Base-by-base conservation (phyloP, 345 rosid genomes). In the Firmiana major region DNA sequence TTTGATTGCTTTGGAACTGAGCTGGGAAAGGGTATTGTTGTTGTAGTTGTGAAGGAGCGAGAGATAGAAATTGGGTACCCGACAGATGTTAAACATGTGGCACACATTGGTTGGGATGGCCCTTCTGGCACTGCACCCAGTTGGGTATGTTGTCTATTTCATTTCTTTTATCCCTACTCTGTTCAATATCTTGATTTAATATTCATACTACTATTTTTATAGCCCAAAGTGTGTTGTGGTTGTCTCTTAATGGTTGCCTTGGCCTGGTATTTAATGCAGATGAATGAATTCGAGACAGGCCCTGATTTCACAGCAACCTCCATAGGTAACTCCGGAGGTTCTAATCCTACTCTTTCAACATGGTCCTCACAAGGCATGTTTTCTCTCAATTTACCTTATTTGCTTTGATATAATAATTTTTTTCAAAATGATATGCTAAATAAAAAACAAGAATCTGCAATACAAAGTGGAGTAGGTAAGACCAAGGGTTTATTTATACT, bases 41-140 rank as follows among this genome's bases (percentile, higher is more conserved):
- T 53, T 79, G 77, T 83, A 85, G 92, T 89, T 83, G 89, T 84
- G 85, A 95, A 87, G 85, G 93, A 95, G 77, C 83, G 91, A 77
- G 94, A 80, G 86, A 83, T 88, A 89, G 90, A 95, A 81, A 95
- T 95, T 81, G 98, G 99, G 86, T 90, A 84, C 71, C 99, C 97
- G 6, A 93, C 98, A 75, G 97, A 95, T 86, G 98, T 95, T 28
- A 95, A 92, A 83, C 99, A 95, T 78, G 94, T 93, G 79, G 92
- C 98, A 55, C 97, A 93, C 74, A 89, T 95, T 68, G 98, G 98
- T 1, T 90, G 90, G 96, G 97, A 95, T 49, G 93, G 96, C 49
- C 79, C 84, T 63, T 86, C 97, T 79, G 90, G 92, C 42, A 79
- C 75, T 82, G 87, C 92, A 42, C 99, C 99, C 64, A 90, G 84